A percentile compares a stretch with the other conserved stretches of the same genome.
These are phyloP conservation scores for Claviceps purpurea DNA, from an alignment of 2,329 filamentous ascomycete genomes.

Conservation along the genomic window DNA sequence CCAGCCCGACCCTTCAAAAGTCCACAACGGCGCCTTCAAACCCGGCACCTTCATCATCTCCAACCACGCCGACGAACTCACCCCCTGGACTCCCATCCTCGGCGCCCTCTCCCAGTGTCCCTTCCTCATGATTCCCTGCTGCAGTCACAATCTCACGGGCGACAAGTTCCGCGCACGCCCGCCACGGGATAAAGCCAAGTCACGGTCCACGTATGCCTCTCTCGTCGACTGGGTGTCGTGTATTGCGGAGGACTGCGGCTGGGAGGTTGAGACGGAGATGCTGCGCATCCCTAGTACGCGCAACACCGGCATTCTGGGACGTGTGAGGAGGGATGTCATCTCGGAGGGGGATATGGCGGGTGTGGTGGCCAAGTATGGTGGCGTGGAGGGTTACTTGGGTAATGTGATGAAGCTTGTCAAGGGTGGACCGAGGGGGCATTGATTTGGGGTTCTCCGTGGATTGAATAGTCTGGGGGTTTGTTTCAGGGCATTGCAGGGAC, in stretches of 20 bases:
- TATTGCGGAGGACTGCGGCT: conserved; percentile 61
- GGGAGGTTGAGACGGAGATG: conserved; percentile 67
- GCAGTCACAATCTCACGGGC: conserved; percentile 76
- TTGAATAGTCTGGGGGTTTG: too few species aligned
- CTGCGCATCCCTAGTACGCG: conserved; percentile 84
- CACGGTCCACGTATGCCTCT: conserved; percentile 64
- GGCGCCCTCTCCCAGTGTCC: conserved; percentile 62
- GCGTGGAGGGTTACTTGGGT: conserved; percentile 43
- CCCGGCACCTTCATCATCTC: conserved; percentile 80
- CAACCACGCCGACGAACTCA: conserved; percentile 94
- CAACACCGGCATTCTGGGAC: conserved; percentile 68
- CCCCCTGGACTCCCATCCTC: conserved; percentile 86
- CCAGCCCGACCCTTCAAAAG: conserved; percentile 6
- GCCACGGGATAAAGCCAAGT: conserved; percentile 34
- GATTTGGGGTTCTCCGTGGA: not conserved
- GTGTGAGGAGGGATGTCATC: conserved; percentile 3
- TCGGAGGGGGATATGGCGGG: conserved; percentile 21
- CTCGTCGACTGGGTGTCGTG: conserved; percentile 65
- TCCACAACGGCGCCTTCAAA: conserved; percentile 54
- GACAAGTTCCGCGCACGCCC: conserved; percentile 54
- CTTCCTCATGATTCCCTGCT: conserved; percentile 92
- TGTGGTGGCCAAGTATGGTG: conserved; percentile 38
- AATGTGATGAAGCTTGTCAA: conserved; percentile 50
- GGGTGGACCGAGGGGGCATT: conserved; percentile 26
- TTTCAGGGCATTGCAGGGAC: too few species aligned